Evolutionary conservation across 2,329 filamentous ascomycete genomes (phyloP).

Genomic region (Calonectria montana): DNA sequence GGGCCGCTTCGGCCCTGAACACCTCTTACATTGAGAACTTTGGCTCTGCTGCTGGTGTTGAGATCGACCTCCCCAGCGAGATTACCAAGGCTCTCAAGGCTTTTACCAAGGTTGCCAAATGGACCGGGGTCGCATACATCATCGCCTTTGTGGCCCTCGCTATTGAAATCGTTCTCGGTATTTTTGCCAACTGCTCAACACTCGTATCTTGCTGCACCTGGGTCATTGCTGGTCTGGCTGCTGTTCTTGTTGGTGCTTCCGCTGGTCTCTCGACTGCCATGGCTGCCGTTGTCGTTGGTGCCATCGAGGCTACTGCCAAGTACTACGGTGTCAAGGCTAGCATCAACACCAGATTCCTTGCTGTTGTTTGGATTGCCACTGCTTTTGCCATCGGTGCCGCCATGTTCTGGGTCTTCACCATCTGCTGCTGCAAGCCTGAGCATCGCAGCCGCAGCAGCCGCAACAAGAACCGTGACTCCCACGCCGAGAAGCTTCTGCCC

Average conservation of each 20-base stretch:
- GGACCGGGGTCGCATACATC: slow-evolving; percentile 86
- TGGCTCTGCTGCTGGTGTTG: slow-evolving; percentile 58
- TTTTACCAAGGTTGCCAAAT: slow-evolving; percentile 80
- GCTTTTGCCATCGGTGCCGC: slow-evolving; percentile 80
- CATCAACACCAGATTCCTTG: slow-evolving; percentile 78
- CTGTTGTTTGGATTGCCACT: slow-evolving; percentile 81
- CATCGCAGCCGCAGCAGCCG: slow-evolving; percentile 46
- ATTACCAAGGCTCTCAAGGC: slow-evolving; percentile 75
- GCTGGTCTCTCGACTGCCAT: slow-evolving; percentile 81
- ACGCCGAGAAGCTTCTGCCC: slow-evolving; percentile 65
- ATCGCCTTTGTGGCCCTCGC: slow-evolving; percentile 77
- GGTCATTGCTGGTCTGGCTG: slow-evolving; percentile 75
- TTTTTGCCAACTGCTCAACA: slow-evolving; percentile 86
- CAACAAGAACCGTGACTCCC: slow-evolving; percentile 48
- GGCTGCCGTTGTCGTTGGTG: slow-evolving; percentile 74
- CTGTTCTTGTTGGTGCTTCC: slow-evolving; percentile 66
- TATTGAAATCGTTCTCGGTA: slow-evolving; percentile 79
- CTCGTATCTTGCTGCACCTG: slow-evolving; percentile 86
- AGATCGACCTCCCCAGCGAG: slow-evolving; percentile 74
- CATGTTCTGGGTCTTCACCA: slow-evolving; percentile 91
- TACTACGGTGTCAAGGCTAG: slow-evolving; percentile 76
- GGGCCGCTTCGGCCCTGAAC: slow-evolving; percentile 79
- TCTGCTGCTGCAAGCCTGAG: slow-evolving; percentile 78
- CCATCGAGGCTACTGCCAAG: slow-evolving; percentile 65
- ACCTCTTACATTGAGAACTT: slow-evolving; percentile 68